phyloP scores from a whole-genome alignment of 176 grass and related monocot species.

The Bolboschoenus planiculmis region DNA sequence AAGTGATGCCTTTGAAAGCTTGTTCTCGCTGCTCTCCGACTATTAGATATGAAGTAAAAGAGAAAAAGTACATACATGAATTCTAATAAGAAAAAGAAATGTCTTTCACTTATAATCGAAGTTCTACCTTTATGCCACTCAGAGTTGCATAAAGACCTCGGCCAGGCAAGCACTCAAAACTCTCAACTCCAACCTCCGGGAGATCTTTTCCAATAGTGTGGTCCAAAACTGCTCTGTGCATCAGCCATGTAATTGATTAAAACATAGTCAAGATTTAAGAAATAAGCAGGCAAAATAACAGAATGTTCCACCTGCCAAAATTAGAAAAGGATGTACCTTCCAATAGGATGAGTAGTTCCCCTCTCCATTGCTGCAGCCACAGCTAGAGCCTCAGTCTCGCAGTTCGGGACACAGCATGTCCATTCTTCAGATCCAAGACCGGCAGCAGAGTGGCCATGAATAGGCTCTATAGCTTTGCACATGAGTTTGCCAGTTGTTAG shows the following conservation, averaged over 20 bases:
- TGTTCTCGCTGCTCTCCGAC: slow-evolving; percentile 36
- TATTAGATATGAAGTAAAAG: slow-evolving; percentile 32
- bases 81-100: slow-evolving; percentile 6
- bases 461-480: slow-evolving; percentile 94
- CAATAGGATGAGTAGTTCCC: slow-evolving; percentile 97
- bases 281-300: neutral
- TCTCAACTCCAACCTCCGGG: slow-evolving; percentile 74
- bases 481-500: slow-evolving; percentile 94
- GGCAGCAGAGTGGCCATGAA: slow-evolving; percentile 67
- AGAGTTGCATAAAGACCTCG: slow-evolving; percentile 86
- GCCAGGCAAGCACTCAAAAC: slow-evolving; percentile 88
- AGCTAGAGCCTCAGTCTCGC: slow-evolving; percentile 96
- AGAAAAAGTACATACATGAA: slow-evolving; percentile 18
- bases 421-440: slow-evolving; percentile 31
- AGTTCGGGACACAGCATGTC: slow-evolving; percentile 78
- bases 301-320: neutral
- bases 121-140: slow-evolving; percentile 60
- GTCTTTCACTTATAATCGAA: slow-evolving; percentile 8
- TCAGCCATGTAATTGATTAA: slow-evolving; percentile 31
- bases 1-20: slow-evolving; percentile 69
- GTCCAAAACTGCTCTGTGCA: slow-evolving; percentile 93
- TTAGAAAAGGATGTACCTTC: slow-evolving; percentile 44
- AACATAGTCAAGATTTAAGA: slow-evolving; percentile 5
- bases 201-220: slow-evolving; percentile 84
- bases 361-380: slow-evolving; percentile 96